Evolutionary conservation across 305 asterid genomes (phyloP), one percentile per base, ranked within the genome.

Genomic region (Fraxinus velutina): DNA sequence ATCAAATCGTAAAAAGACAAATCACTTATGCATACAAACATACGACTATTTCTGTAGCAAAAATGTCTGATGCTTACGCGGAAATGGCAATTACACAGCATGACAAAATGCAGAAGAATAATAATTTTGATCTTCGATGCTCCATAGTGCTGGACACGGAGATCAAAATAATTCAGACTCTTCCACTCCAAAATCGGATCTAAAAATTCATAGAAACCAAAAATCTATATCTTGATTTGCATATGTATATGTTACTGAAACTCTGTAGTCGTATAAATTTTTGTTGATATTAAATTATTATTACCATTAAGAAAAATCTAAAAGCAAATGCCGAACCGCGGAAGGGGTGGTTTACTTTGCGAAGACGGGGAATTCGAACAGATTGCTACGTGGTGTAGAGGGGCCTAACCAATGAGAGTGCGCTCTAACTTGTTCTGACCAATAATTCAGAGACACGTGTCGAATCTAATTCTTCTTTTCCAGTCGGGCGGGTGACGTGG

Each of bases 61-160:
- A 32, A 78, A 52, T 47, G n/a, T 5, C 21, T 0, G 33, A 33
- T 60, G 85, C 98, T 83, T 87, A 94, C 98, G 97, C 97, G 24
- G 97, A 93, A 89, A 89, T 82, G 94, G 91, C 89, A 39, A 91
- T 84, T 76, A 93, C 76, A 73, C 55, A 89, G 82, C 81, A 88
- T 30, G 92, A 91, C 9, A 83, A 71, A 75, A 90, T 78, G 88
- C 89, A 95, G 44, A 95, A 36, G 39, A 91, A 66, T 84, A 90
- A 79, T 52, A 88, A 85, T 82, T 85, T 87, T 86, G 92, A 91
- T 87, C 92, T 88, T 85, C 89, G 89, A 81, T 88, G 91, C 90
- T 89, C 97, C 99, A 95, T 93, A 55, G 2, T 12, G 68, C 42
- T 71, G 77, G 87, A 88, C 90, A 86, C 90, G 74, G 84, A 84